Evolutionary conservation across 2,329 filamentous ascomycete species (phyloP).

Genomic region (Acrocalymma vagum): DNA sequence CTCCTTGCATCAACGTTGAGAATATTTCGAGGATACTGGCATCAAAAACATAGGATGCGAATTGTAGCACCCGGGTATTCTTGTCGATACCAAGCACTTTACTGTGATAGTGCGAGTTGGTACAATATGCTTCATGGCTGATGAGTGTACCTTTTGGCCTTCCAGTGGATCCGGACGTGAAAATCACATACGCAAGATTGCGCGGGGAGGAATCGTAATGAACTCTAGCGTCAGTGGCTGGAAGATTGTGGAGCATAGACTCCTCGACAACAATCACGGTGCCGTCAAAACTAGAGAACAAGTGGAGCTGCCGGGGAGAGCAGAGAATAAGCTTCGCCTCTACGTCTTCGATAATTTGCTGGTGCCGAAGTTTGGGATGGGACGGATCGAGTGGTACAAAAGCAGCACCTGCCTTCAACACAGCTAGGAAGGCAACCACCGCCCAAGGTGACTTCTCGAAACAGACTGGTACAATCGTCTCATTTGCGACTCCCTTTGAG

Average conservation of each 20-base stretch:
- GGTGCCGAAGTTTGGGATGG: slow-evolving; percentile 1
- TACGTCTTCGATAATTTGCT: no score
- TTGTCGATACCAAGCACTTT: not conserved
- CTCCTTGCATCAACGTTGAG: slow-evolving; percentile 56
- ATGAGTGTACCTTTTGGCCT: slow-evolving; percentile 72
- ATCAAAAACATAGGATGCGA: slow-evolving; percentile 59
- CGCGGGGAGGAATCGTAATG: no score
- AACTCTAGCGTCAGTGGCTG: no score
- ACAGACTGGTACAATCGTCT: slow-evolving; percentile 18
- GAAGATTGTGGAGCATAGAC: no score
- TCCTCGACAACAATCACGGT: no score
- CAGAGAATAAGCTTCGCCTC: no score
- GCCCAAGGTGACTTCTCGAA: slow-evolving; percentile 27
- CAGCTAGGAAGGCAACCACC: slow-evolving; percentile 25
- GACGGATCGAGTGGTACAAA: slow-evolving; percentile 28
- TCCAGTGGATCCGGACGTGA: slow-evolving; percentile 83
- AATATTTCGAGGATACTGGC: slow-evolving; percentile 60
- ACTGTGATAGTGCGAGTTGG: no score
- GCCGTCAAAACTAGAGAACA: no score
- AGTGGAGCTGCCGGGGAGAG: no score
- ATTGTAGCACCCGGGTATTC: slow-evolving; percentile 5
- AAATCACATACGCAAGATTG: slow-evolving; percentile 61
- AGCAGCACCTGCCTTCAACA: slow-evolving; percentile 28
- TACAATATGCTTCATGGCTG: slow-evolving; percentile 4
- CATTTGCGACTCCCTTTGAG: slow-evolving; percentile 7